Evolutionary conservation across 2,329 filamentous ascomycete species (phyloP).

Genomic region (Alternaria conjuncta): DNA sequence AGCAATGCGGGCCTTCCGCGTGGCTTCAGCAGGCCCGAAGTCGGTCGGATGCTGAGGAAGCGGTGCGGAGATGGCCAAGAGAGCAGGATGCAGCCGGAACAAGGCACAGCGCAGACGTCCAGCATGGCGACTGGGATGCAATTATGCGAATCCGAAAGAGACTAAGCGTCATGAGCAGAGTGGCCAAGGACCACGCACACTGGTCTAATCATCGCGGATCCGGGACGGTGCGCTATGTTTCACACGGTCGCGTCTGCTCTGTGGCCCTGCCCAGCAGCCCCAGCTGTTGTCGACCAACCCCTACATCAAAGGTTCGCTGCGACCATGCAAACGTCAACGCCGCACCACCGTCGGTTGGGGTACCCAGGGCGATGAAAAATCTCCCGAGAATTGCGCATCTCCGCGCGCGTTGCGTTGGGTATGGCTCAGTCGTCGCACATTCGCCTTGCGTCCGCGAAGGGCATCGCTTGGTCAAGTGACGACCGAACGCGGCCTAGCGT

Average conservation of each 20-base stretch:
- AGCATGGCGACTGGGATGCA: slow-evolving; percentile 35
- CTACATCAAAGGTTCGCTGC: background rate
- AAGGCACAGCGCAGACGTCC: slow-evolving; percentile 20
- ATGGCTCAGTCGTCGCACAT: background rate
- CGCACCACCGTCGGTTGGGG: slow-evolving; percentile 8
- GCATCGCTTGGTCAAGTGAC: slow-evolving; percentile 6
- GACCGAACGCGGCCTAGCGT: slow-evolving; percentile 15
- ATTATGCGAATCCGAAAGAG: slow-evolving; percentile 19
- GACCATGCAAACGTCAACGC: slow-evolving; percentile 16
- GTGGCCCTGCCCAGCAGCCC: slow-evolving; percentile 7
- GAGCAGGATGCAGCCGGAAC: slow-evolving; percentile 22
- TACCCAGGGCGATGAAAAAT: background rate
- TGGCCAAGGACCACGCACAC: slow-evolving; percentile 10
- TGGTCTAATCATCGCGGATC: slow-evolving; percentile 36
- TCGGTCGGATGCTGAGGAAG: slow-evolving; percentile 23
- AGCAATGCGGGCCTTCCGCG: slow-evolving; percentile 12
- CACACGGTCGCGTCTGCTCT: slow-evolving; percentile 31
- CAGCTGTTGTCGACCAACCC: background rate
- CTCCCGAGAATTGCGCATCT: slow-evolving; percentile 3
- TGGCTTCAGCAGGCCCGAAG: slow-evolving; percentile 21
- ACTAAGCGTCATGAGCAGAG: slow-evolving; percentile 24
- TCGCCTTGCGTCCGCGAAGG: background rate
- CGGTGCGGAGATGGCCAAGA: slow-evolving; percentile 31
- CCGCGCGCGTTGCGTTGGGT: background rate
- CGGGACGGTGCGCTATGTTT: slow-evolving; percentile 47